Conservation (phyloP, 352 stramenopile genomes). For the Aphanomyces stellatus region DNA sequence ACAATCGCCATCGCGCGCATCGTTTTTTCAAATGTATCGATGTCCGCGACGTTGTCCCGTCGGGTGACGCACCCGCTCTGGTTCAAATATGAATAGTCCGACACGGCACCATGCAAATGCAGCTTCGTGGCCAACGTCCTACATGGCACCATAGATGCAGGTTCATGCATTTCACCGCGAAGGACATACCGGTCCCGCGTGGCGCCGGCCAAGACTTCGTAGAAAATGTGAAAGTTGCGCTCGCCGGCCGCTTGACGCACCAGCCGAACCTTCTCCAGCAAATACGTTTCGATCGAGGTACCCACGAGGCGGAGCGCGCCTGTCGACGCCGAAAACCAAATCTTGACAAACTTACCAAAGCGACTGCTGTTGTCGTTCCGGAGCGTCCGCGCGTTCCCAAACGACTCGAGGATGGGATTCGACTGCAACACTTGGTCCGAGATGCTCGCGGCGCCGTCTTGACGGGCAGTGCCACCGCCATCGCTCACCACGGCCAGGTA, state of each 20-base stretch:
- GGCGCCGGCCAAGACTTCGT: constrained; percentile 26
- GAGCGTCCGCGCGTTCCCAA: constrained; percentile 33
- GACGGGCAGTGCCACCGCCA: not conserved
- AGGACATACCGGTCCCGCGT: constrained; percentile 6
- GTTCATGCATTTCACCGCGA: not conserved
- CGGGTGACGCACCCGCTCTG: constrained; percentile 21
- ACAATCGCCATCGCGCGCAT: constrained; percentile 30
- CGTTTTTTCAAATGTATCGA: constrained; percentile 31
- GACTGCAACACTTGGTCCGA: constrained; percentile 35
- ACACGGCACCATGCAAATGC: constrained; percentile 24
- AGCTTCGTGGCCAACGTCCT: constrained; percentile 23
- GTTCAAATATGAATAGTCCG: constrained; percentile 29
- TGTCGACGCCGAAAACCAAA: constrained; percentile 23
- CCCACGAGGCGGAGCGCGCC: constrained; percentile 21
- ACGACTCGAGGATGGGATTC: constrained; percentile 43
- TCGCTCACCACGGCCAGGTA: constrained; percentile 22
- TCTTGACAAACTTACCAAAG: constrained; percentile 42
- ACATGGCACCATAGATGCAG: constrained; percentile 9
- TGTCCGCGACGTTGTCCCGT: constrained; percentile 29
- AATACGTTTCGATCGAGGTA: constrained; percentile 32
- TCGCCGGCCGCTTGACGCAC: constrained; percentile 25
- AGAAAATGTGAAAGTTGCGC: constrained; percentile 35
- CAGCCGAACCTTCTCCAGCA: constrained; percentile 33
- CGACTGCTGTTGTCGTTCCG: constrained; percentile 34
- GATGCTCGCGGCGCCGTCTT: constrained; percentile 1